A percentile compares a stretch with the other conserved stretches of the same genome.
These are phyloP conservation scores for Populus ilicifolia DNA, from an alignment of 345 rosid species.

Conservation along the genomic window DNA sequence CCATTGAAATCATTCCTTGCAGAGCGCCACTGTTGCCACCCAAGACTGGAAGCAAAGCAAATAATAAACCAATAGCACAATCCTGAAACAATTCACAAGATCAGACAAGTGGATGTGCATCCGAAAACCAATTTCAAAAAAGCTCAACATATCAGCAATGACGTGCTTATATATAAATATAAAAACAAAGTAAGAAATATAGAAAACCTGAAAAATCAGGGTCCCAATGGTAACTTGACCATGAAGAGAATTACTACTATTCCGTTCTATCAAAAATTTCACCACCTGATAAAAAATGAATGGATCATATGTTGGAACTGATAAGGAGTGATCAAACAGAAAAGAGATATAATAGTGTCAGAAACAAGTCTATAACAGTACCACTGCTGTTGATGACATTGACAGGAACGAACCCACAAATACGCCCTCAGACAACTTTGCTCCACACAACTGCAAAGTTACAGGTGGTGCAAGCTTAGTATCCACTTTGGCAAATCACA, in stretches of 20 bases:
- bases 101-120: conserved; percentile 17
- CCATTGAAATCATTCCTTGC: conserved; percentile 88
- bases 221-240: conserved; percentile 99
- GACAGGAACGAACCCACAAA: conserved; percentile 93
- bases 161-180: conserved; percentile 1
- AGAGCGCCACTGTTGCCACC: conserved; percentile 87
- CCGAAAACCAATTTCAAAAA: conserved; percentile 1
- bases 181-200: conserved; percentile 4
- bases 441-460: conserved; percentile 83
- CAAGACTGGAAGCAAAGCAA: conserved; percentile 93
- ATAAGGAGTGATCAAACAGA: conserved; percentile 4
- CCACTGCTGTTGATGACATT: conserved; percentile 99
- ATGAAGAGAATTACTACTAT: conserved; percentile 66
- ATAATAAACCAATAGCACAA: conserved; percentile 91
- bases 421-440: conserved; percentile 88
- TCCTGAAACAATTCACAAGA: conserved; percentile 49
- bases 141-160: conserved; percentile 5
- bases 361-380: conserved; percentile 33
- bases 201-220: conserved; percentile 85
- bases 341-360: conserved; percentile 7
- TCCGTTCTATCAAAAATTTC: conserved; percentile 80
- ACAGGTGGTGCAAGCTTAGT: conserved; percentile 18
- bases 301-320: conserved; percentile 6
- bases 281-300: conserved; percentile 59
- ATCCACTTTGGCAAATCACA: conserved; percentile 15